Percentiles rank a stretch among this genome's conserved stretches.
Evolutionary conservation across 148 eudicot species (phyloP).

Genomic region (Agrostemma githago): DNA sequence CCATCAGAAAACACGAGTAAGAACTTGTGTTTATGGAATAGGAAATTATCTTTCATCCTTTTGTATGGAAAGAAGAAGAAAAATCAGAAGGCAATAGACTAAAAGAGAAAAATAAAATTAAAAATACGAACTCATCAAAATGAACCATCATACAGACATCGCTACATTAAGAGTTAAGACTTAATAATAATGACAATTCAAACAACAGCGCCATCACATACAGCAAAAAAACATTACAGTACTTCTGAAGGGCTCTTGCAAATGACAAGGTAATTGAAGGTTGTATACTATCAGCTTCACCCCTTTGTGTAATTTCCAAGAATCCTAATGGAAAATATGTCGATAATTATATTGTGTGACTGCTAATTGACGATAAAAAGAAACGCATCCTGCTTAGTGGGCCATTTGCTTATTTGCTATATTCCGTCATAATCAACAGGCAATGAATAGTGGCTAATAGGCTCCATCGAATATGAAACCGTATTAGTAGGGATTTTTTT

Average conservation of each 20-base stretch:
- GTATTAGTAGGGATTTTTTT: no score
- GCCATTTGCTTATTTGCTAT: no score
- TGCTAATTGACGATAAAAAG: neutral
- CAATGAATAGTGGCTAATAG: no score
- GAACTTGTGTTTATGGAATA: constrained; percentile 1
- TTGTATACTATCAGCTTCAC: neutral
- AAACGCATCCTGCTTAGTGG: no score
- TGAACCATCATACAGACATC: neutral
- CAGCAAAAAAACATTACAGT: neutral
- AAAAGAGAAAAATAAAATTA: neutral
- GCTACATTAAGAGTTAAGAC: neutral
- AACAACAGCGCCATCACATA: constrained; percentile 7
- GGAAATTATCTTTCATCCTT: neutral
- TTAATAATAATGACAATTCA: neutral
- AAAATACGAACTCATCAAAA: neutral
- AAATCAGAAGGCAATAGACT: neutral
- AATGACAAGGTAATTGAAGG: neutral
- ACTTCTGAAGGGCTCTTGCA: neutral
- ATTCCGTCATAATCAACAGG: no score
- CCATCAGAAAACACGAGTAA: constrained; percentile 11
- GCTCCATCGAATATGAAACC: no score
- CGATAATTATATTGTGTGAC: neutral
- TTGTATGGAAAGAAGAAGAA: neutral
- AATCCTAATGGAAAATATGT: neutral
- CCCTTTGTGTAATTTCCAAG: neutral